A percentile compares a stretch with the other conserved stretches of the same genome.
These are phyloP conservation scores for Rhinocladiella similis DNA, from an alignment of 2,329 filamentous ascomycete genomes.

Conservation along the genomic window DNA sequence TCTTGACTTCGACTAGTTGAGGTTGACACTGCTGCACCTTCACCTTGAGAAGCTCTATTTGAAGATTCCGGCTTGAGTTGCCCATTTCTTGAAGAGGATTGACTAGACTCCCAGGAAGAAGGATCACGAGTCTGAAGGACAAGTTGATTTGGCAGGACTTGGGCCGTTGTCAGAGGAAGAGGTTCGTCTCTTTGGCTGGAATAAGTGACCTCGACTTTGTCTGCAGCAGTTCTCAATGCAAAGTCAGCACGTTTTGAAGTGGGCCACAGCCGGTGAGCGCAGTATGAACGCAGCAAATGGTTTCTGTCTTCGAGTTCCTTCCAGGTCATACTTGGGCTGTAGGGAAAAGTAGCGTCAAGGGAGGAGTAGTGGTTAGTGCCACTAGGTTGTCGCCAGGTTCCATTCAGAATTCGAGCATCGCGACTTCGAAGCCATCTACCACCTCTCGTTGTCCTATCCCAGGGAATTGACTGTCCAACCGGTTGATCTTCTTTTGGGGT, in stretches of 20 bases:
- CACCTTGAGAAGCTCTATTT: not conserved
- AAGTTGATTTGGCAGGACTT: no score
- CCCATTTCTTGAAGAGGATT: no score
- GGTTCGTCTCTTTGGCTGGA: no score
- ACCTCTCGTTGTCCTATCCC: constrained; percentile 16
- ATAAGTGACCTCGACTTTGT: no score
- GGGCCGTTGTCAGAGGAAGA: no score
- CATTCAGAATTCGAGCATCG: constrained; percentile 17
- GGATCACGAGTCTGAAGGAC: no score
- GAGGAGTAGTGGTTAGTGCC: not conserved
- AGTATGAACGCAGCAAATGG: constrained; percentile 12
- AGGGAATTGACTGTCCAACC: constrained; percentile 10
- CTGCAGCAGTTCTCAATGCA: no score
- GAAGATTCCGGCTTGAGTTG: not conserved
- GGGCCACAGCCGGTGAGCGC: constrained; percentile 2
- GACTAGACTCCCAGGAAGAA: no score
- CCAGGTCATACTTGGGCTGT: constrained; percentile 20
- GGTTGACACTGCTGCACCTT: not conserved
- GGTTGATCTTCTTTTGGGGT: not conserved
- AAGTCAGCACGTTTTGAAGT: not conserved
- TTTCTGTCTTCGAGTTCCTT: constrained; percentile 19
- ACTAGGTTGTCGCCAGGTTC: not conserved
- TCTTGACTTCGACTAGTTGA: constrained; percentile 4
- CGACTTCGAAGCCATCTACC: constrained; percentile 22
- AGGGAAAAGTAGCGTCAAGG: constrained; percentile 17